A percentile compares a stretch with the other conserved stretches of the same genome.
phyloP scores from a whole-genome alignment of 371 early-diverging fungal genomes.

The Massospora cicadina region DNA sequence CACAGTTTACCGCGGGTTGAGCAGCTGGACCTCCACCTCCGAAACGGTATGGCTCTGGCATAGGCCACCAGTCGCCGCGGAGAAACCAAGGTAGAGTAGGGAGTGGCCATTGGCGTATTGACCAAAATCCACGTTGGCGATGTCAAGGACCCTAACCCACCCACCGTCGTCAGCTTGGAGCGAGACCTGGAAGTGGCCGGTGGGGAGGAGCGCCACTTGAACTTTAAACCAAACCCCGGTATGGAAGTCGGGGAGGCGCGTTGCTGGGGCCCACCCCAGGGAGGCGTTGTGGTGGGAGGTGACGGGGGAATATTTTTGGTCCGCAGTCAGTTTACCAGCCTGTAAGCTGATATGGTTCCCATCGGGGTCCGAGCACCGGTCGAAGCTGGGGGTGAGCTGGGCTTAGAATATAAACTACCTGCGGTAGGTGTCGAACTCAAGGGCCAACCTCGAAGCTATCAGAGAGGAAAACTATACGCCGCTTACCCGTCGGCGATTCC shows the following conservation, averaged over 20 bases:
- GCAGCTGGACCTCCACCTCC: neutral
- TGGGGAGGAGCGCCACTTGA: neutral
- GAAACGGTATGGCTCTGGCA: neutral
- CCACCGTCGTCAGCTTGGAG: neutral
- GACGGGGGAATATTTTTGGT: neutral
- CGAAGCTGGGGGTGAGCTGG: neutral
- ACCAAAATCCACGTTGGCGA: neutral
- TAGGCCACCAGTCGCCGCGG: conserved; percentile 1
- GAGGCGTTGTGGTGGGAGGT: neutral
- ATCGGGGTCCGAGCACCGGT: neutral
- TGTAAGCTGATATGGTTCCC: conserved; percentile 4
- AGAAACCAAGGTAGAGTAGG: neutral
- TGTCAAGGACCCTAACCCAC: neutral
- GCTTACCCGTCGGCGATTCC: neutral
- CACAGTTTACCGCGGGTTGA: neutral
- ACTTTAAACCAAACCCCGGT: neutral
- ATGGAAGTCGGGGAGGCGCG: neutral
- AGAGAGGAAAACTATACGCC: neutral
- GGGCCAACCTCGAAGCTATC: neutral
- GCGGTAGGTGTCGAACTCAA: neutral
- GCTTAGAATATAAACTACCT: neutral
- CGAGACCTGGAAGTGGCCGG: neutral
- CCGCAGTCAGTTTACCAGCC: neutral
- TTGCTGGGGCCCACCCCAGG: neutral
- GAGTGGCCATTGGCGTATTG: neutral